Conservation (phyloP, 495 filamentous ascomycete species). For the Hypoxylon subgilvum region DNA sequence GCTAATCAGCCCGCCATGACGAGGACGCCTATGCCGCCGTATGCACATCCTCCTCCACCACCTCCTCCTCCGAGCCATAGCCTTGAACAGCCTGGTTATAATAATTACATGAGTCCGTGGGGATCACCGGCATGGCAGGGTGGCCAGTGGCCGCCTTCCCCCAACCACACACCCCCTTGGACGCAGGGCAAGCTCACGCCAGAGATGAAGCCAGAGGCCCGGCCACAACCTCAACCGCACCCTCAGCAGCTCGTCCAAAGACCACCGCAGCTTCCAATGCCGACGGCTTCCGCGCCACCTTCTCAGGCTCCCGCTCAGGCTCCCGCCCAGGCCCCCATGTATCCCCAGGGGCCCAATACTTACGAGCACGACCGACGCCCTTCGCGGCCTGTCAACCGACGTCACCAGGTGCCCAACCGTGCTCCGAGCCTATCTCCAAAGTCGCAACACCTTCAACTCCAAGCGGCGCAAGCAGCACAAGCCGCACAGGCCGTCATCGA, state of each 20-base stretch:
- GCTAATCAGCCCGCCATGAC: conserved; percentile 60
- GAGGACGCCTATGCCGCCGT: conserved; percentile 56
- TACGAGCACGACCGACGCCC: conserved; percentile 31
- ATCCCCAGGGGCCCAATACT: conserved; percentile 7
- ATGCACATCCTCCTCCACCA: conserved; percentile 53
- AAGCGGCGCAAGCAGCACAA: conserved; percentile 35
- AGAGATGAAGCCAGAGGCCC: conserved; percentile 27
- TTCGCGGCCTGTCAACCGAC: conserved; percentile 11
- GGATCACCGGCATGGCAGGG: conserved; percentile 53
- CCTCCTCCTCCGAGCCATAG: no score
- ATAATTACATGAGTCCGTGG: conserved; percentile 51
- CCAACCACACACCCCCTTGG: conserved; percentile 48
- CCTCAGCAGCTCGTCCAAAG: conserved; percentile 35
- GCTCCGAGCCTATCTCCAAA: conserved; percentile 42
- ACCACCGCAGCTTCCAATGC: conserved; percentile 36
- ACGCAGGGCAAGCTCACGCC: conserved; percentile 24
- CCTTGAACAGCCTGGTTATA: conserved; percentile 42
- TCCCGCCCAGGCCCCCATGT: conserved; percentile 25
- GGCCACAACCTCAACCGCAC: conserved; percentile 30
- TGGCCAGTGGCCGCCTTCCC: conserved; percentile 70
- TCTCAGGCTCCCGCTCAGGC: no score
- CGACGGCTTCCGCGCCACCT: conserved; percentile 33
- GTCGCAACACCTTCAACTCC: conserved; percentile 45
- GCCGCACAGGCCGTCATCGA: conserved; percentile 46
- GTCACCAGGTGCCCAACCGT: conserved; percentile 12